Base-by-base conservation (phyloP, 1,139 yeast species). In the Yamadazyma spencermartinsiae region DNA sequence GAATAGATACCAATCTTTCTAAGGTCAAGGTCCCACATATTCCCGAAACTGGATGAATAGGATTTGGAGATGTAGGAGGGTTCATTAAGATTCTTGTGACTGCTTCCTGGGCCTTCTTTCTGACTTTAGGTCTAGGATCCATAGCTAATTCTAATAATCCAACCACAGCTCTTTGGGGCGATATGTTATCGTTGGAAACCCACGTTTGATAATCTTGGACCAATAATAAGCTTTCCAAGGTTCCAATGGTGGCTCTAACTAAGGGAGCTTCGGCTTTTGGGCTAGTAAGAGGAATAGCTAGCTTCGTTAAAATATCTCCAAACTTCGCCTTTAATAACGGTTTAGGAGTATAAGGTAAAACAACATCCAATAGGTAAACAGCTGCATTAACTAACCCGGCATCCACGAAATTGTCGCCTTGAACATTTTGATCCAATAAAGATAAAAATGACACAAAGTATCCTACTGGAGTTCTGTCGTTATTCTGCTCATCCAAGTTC, bases 61-160 rank as follows among this genome's bases (percentile, higher is more conserved):
- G 74, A 12, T 80, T 70, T 8, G 96, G 94, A n/a, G 90, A 84
- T 0, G 88, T 77, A 10, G 96, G 96, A 12, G 94, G 90, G 48
- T 74, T 74, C 4, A 65, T 47, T 46, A 92, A 67, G 23, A 92
- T 68, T 4, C 68, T 73, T 34, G 74, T 64, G 15, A 92, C 73
- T 2, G 97, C 86, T 42, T 92, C 98, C 51, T 84, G 86, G 2
- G 98, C 96, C 68, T 97, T 81, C 76, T 86, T 88, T 61, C 99
- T 80, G 10, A 94, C 95, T 56, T 94, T 94, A 24, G 99, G 98
- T 58, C 98, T 78, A 32, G 87, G 83, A 60, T 94, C 98, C 38
- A 86, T 65, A 0, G 92, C 78, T 46, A 89, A 72, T 54, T 88
- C 90, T 44, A 92, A 65, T 43, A 94, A 64, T 27, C 95, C 97